Conservation (phyloP, 768 basidiomycete species). For the Mycena olivaceomarginata region DNA sequence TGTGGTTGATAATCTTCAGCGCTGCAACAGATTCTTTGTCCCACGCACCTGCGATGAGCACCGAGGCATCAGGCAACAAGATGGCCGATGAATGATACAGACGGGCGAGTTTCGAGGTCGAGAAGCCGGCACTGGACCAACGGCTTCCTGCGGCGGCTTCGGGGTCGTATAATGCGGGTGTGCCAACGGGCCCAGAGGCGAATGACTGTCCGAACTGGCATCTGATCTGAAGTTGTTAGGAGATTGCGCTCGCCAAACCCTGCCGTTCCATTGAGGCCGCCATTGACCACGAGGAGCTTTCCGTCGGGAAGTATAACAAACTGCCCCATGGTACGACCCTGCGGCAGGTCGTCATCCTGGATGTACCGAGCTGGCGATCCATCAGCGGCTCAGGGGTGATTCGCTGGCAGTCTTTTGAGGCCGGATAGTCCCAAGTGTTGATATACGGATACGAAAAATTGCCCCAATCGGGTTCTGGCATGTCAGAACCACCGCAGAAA, state of each 20-base stretch:
- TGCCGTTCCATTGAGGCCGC: slow-evolving; percentile 84
- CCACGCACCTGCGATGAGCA: slow-evolving; percentile 80
- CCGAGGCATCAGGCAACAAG: slow-evolving; percentile 89
- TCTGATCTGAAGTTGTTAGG: slow-evolving; percentile 57
- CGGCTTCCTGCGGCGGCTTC: slow-evolving; percentile 80
- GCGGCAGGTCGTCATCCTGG: slow-evolving; percentile 85
- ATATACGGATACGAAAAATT: slow-evolving; percentile 84
- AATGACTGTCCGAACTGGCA: slow-evolving; percentile 85
- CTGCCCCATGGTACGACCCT: slow-evolving; percentile 94
- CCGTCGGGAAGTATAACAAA: slow-evolving; percentile 90
- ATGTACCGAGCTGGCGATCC: slow-evolving; percentile 76
- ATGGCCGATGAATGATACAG: slow-evolving; percentile 95
- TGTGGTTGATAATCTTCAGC: no score
- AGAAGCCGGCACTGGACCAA: slow-evolving; percentile 82
- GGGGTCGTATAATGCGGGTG: slow-evolving; percentile 91
- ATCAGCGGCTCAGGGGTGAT: slow-evolving; percentile 91
- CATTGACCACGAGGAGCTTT: slow-evolving; percentile 88
- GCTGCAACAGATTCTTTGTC: no score
- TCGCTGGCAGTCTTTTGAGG: slow-evolving; percentile 85
- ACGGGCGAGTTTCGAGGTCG: slow-evolving; percentile 79
- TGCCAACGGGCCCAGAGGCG: slow-evolving; percentile 86
- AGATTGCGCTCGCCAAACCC: slow-evolving; percentile 67
- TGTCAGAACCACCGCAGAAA: slow-evolving; percentile 91
- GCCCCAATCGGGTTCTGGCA: slow-evolving; percentile 84
- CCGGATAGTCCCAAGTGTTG: slow-evolving; percentile 83